Percentiles rank a stretch among this genome's conserved stretches.
These are phyloP conservation scores for Amphichorda felina DNA, from an alignment of 2,329 filamentous ascomycete species.

Conservation along the genomic window DNA sequence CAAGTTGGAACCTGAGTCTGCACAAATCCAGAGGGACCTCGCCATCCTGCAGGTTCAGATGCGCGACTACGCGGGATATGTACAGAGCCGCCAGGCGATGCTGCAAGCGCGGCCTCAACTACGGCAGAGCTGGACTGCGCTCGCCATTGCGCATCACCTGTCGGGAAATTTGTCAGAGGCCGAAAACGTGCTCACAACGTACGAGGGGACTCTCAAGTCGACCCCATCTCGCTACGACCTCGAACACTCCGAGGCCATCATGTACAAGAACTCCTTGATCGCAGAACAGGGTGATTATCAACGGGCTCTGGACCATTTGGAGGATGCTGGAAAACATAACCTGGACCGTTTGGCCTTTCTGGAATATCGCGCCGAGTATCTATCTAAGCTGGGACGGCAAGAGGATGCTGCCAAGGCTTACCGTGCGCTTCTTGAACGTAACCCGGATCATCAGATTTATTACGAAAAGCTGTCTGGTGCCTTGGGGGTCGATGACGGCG, in stretches of 20 bases:
- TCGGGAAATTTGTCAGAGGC: constrained; percentile 76
- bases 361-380: constrained; percentile 77
- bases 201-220: constrained; percentile 83
- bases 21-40: constrained; percentile 87
- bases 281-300: constrained; percentile 77
- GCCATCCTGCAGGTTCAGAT: constrained; percentile 92
- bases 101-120: constrained; percentile 70
- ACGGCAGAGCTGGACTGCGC: constrained; percentile 93
- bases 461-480: constrained; percentile 66
- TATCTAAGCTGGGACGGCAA: constrained; percentile 63
- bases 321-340: constrained; percentile 63
- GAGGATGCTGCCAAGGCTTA: constrained; percentile 74
- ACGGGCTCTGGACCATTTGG: constrained; percentile 76
- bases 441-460: constrained; percentile 77
- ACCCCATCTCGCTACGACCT: constrained; percentile 67
- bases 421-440: constrained; percentile 68
- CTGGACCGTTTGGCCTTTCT: constrained; percentile 76
- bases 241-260: constrained; percentile 83
- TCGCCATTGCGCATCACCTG: constrained; percentile 87
- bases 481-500: constrained; percentile 46
- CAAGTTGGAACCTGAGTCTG: constrained; percentile 83
- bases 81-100: constrained; percentile 81
- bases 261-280: constrained; percentile 95
- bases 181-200: constrained; percentile 82
- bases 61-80: constrained; percentile 87